Conservation (phyloP, 768 basidiomycete genomes). For the Rhodotorula toruloides region DNA sequence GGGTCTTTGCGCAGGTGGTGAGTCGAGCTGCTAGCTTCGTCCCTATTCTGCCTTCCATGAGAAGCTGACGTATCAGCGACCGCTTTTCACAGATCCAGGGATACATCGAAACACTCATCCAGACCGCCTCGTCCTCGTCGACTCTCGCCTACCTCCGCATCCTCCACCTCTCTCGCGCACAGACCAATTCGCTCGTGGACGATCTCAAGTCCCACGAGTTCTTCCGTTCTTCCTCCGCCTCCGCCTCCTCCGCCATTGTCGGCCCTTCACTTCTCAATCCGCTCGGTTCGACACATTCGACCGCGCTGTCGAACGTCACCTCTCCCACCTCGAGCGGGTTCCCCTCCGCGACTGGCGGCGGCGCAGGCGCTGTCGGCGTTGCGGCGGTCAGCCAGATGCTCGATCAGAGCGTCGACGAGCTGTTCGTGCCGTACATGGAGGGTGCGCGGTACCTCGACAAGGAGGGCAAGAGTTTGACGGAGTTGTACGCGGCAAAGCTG, state of each 20-base stretch:
- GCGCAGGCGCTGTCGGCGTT: conserved; percentile 47
- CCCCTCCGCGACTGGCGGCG: background rate
- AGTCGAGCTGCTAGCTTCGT: background rate
- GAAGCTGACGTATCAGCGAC: background rate
- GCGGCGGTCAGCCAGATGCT: conserved; percentile 55
- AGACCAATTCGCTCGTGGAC: conserved; percentile 72
- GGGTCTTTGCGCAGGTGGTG: conserved; percentile 78
- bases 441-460: conserved; percentile 84
- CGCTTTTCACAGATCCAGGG: conserved; percentile 71
- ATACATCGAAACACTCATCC: conserved; percentile 84
- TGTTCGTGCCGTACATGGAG: conserved; percentile 90
- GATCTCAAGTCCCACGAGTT: conserved; percentile 88
- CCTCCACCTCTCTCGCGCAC: conserved; percentile 76
- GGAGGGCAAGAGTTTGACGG: conserved; percentile 74
- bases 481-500: conserved; percentile 70
- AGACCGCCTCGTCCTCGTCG: conserved; percentile 66
- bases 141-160: conserved; percentile 86
- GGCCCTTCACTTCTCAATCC: conserved; percentile 21
- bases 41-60: background rate
- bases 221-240: conserved; percentile 51
- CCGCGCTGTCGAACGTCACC: background rate
- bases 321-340: background rate
- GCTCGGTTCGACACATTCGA: conserved; percentile 4
- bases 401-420: conserved; percentile 92
- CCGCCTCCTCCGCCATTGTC: conserved; percentile 9